These are phyloP conservation scores for Blastosporella zonata DNA, from an alignment of 1,284 basidiomycete genomes.

Conservation along the genomic window DNA sequence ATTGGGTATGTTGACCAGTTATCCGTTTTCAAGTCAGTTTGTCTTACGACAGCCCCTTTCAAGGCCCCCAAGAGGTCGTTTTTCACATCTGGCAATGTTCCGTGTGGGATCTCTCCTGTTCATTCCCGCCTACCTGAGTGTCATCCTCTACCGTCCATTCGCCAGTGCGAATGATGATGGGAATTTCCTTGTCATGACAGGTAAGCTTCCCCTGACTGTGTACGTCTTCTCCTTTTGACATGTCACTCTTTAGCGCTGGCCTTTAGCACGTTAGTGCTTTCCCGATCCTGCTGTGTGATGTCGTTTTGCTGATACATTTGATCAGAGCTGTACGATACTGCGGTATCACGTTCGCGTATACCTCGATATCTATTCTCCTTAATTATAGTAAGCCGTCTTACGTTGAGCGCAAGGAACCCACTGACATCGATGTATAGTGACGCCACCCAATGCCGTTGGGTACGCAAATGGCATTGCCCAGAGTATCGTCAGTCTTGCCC, in stretches of 20 bases:
- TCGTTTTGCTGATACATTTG: slow-evolving; percentile 10
- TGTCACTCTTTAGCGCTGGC: slow-evolving; percentile 47
- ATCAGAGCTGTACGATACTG: slow-evolving; percentile 70
- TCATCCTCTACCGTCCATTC: slow-evolving; percentile 67
- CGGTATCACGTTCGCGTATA: slow-evolving; percentile 76
- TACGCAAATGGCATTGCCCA: slow-evolving; percentile 81
- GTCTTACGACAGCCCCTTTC: slow-evolving; percentile 19
- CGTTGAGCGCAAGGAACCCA: slow-evolving; percentile 1
- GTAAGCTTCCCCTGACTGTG: slow-evolving; percentile 37
- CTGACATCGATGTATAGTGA: slow-evolving; percentile 49
- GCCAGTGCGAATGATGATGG: slow-evolving; percentile 59
- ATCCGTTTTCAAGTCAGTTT: background rate
- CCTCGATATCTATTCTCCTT: slow-evolving; percentile 72
- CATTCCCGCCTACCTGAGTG: slow-evolving; percentile 75
- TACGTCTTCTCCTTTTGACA: slow-evolving; percentile 13
- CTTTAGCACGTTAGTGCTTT: slow-evolving; percentile 63
- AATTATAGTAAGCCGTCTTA: slow-evolving; percentile 65
- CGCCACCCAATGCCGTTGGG: slow-evolving; percentile 72
- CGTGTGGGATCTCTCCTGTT: slow-evolving; percentile 74
- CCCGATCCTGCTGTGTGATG: slow-evolving; percentile 1
- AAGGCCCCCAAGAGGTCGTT: slow-evolving; percentile 69
- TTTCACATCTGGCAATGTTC: slow-evolving; percentile 84
- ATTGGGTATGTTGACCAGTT: slow-evolving; percentile 34
- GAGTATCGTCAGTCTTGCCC: slow-evolving; percentile 79
- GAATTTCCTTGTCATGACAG: slow-evolving; percentile 68